Percentiles rank a stretch among this genome's conserved stretches.
Evolutionary conservation across 2,329 filamentous ascomycete species (phyloP).

Genomic region (Phyllosticta ampelicida): DNA sequence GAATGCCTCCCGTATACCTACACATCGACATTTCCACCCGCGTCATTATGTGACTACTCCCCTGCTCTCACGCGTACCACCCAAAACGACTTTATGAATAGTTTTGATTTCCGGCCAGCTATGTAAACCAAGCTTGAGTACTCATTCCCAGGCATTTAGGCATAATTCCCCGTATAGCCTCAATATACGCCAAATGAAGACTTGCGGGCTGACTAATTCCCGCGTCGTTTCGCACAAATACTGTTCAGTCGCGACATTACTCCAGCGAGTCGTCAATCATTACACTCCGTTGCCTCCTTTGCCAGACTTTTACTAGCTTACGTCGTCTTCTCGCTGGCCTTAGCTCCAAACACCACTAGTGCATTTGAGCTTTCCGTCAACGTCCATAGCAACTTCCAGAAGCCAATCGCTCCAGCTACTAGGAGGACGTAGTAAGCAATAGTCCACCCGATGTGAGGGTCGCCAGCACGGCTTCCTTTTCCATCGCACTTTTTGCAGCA

Average conservation of each 20-base stretch:
- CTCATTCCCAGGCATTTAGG: background rate
- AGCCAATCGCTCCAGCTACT: slow-evolving; percentile 57
- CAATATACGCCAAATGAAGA: background rate
- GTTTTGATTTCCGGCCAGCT: background rate
- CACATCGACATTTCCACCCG: no score
- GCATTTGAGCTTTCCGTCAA: slow-evolving; percentile 55
- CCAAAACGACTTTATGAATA: no score
- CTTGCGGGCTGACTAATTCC: background rate
- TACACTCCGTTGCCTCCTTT: background rate
- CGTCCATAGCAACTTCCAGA: slow-evolving; percentile 59
- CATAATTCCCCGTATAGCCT: background rate
- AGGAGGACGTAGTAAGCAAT: slow-evolving; percentile 69
- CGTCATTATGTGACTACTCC: no score
- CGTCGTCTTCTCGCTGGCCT: background rate
- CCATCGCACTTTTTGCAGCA: background rate
- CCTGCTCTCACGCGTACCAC: no score
- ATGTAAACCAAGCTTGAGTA: background rate
- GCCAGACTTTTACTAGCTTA: background rate
- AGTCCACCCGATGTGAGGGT: slow-evolving; percentile 51
- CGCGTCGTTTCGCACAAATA: background rate
- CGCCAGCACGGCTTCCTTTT: slow-evolving; percentile 20
- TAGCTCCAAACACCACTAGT: slow-evolving; percentile 22
- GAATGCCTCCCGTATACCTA: no score
- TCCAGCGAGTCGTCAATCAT: background rate
- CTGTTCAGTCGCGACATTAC: background rate